Conservation (phyloP, 345 rosid species). For the Boechera stricta region DNA sequence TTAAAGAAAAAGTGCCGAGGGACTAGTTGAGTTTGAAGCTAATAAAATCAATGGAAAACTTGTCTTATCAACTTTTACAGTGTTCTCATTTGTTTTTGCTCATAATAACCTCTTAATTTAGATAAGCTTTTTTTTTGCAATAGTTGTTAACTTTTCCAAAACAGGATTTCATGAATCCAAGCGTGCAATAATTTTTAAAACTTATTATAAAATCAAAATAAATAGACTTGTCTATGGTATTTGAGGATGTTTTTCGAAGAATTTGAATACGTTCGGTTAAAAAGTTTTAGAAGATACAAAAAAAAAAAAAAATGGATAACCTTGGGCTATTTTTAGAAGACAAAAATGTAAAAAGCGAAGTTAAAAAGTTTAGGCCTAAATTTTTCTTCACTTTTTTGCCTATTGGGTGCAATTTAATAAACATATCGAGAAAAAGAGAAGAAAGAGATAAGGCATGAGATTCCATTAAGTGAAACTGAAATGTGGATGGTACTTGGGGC, state of each 20-base stretch:
- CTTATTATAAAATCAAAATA: not conserved
- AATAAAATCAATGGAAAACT: constrained; percentile 2
- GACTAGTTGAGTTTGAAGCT: constrained; percentile 34
- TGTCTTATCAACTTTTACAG: not conserved
- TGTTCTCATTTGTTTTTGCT: constrained; percentile 17
- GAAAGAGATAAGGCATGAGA: constrained; percentile 50
- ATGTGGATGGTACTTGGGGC: constrained; percentile 35
- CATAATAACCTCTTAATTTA: not conserved
- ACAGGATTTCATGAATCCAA: not conserved
- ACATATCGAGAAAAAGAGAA: not conserved
- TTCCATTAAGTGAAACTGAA: constrained; percentile 44
- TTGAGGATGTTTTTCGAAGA: not conserved
- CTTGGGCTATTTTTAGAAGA: constrained; percentile 6
- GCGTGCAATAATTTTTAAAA: not conserved
- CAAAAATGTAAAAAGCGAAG: not conserved
- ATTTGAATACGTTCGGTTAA: constrained; percentile 12
- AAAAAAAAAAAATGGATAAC: not conserved
- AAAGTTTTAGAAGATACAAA: not conserved
- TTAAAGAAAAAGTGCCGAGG: not conserved
- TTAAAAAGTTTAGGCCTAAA: constrained; percentile 25
- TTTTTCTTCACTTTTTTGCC: constrained; percentile 1
- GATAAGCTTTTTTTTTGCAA: not conserved
- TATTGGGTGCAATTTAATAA: constrained; percentile 30
- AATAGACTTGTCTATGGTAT: not conserved
- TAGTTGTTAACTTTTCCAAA: too few relatives aligned